phyloP scores from a whole-genome alignment of 495 filamentous ascomycete genomes.

The Bacidia gigantensis region DNA sequence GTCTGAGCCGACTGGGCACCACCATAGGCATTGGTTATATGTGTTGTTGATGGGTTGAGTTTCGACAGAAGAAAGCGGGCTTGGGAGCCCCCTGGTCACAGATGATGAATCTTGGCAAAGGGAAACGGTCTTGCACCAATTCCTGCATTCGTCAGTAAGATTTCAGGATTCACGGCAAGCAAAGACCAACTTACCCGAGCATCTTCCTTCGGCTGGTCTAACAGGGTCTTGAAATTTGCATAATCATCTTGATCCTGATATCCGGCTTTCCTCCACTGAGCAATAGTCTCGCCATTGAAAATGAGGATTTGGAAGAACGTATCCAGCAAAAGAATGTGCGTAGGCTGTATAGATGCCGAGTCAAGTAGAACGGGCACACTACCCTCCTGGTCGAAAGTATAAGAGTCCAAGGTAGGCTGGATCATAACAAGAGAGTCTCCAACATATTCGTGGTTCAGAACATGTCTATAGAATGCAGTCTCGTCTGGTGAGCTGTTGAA shows the following conservation, averaged over 20 bases:
- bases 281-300: slow-evolving; percentile 95
- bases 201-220: slow-evolving; percentile 96
- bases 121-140: slow-evolving; percentile 93
- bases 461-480: slow-evolving; percentile 95
- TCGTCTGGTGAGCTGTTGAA: slow-evolving; percentile 99
- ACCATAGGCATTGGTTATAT: slow-evolving; percentile 83
- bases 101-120: slow-evolving; percentile 94
- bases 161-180: neutral
- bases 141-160: slow-evolving; percentile 42
- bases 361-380: slow-evolving; percentile 85
- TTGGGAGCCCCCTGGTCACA: slow-evolving; percentile 98
- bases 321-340: slow-evolving; percentile 88
- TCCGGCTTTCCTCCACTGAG: slow-evolving; percentile 95
- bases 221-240: slow-evolving; percentile 79
- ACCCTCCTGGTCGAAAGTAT: slow-evolving; percentile 89
- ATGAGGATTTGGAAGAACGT: slow-evolving; percentile 99
- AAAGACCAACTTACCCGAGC: slow-evolving; percentile 53
- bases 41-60: slow-evolving; percentile 96
- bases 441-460: slow-evolving; percentile 94
- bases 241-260: slow-evolving; percentile 99
- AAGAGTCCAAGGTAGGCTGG: slow-evolving; percentile 93
- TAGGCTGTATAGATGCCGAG: slow-evolving; percentile 88
- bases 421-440: slow-evolving; percentile 98
- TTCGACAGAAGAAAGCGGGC: slow-evolving; percentile 96
- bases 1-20: slow-evolving; percentile 90